Base-by-base conservation (phyloP, 768 basidiomycete species). In the Mycena polygramma region DNA sequence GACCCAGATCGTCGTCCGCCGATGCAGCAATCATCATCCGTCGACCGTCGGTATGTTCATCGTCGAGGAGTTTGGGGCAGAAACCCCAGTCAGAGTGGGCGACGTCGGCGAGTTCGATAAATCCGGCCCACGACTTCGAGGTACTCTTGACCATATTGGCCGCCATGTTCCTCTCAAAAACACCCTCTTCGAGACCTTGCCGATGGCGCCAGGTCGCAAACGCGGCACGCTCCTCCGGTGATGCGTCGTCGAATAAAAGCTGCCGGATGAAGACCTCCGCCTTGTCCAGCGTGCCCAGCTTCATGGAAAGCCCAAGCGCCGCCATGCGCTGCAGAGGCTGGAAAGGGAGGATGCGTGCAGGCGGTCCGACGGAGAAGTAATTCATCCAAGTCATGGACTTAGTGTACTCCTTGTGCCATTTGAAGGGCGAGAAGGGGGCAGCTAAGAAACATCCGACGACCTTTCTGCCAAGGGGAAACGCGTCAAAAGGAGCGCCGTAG, bases 81-180 rank as follows among this genome's bases (percentile, higher is more conserved):
- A 84, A 88, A 63, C 80, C 88, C 88, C 89, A 90, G 63, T 85
- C 85, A 17, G 84, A 82, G 54, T 89, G 86, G 59, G 86, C 77
- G 36, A 87, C 76, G 37, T 77, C 72, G 11, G 83, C 63, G 61
- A 82, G 72, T 54, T 85, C 84, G 67, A 83, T 78, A 72, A 88
- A 88, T 0, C 89, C 90, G 51, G 81, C 84, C 88, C 88, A 88
- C 55, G 86, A 80, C 39, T 76, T 82, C 22, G 82, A 79, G 10
- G 89, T 85, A 73, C 89, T 90, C 66, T 83, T 81, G 57, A 82
- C 75, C 65, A 84, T 77, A 64, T 84, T 86, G 63, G 75, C 71
- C 2, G 85, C 86, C 66, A 87, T 77, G 62, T 77, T 74, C 63
- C 78, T 77, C 71, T 86, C 84, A 35, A 84, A 76, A 58, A 87